Percentiles rank a stretch among this genome's conserved stretches.
Conservation (phyloP, 2,329 filamentous ascomycete genomes). For the Westerdykella sp. region DNA sequence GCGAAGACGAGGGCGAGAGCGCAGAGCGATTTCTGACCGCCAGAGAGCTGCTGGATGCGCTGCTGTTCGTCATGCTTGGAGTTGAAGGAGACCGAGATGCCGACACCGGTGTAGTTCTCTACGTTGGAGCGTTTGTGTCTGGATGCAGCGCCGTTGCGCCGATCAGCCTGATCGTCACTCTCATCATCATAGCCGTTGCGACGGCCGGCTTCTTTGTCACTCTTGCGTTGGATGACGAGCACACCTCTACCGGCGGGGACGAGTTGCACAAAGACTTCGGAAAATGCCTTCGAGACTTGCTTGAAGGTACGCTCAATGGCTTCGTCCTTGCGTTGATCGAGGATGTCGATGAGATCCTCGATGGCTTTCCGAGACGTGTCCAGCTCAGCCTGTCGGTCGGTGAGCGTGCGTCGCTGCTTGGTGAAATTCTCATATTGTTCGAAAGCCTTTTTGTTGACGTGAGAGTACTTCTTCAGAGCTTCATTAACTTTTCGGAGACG, state of each 20-base stretch:
- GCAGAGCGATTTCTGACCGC: slow-evolving; percentile 96
- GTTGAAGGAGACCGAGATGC: slow-evolving; percentile 97
- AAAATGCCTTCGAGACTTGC: slow-evolving; percentile 90
- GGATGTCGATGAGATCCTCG: slow-evolving; percentile 81
- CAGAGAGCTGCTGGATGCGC: slow-evolving; percentile 91
- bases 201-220: slow-evolving; percentile 67
- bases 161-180: slow-evolving; percentile 35
- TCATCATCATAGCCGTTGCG: slow-evolving; percentile 58
- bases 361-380: slow-evolving; percentile 82
- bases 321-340: slow-evolving; percentile 94
- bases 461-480: slow-evolving; percentile 88
- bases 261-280: slow-evolving; percentile 86
- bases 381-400: slow-evolving; percentile 77
- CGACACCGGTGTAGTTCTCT: slow-evolving; percentile 93
- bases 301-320: slow-evolving; percentile 98
- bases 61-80: slow-evolving; percentile 98
- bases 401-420: slow-evolving; percentile 78
- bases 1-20: slow-evolving; percentile 97
- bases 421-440: slow-evolving; percentile 99
- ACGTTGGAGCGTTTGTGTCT: slow-evolving; percentile 44
- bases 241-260: slow-evolving; percentile 89
- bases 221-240: slow-evolving; percentile 85
- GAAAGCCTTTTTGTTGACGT: slow-evolving; percentile 99
- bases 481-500: slow-evolving; percentile 88
- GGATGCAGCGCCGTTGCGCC: slow-evolving; percentile 4